Base-by-base conservation (phyloP, 83 land plant species). In the Diphasiastrum complanatum region DNA sequence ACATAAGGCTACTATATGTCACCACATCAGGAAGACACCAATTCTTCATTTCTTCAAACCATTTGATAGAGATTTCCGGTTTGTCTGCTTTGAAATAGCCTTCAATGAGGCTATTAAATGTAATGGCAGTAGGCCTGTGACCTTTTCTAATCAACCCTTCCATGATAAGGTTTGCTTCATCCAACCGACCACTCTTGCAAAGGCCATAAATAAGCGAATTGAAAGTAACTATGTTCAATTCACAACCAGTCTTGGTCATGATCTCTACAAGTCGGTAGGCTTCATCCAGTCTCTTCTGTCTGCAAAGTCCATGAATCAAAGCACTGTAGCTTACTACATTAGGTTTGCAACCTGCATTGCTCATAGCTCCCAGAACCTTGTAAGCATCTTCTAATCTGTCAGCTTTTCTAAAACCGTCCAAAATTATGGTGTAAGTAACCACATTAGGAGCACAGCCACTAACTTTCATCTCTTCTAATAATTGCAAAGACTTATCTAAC, bases 391-490 rank as follows among this genome's bases (percentile, higher is more conserved):
- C 59, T 10, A 64, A 26, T 1, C 67, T 61, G 4, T 66, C 70
- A 57, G 66, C 68, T 51, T 81, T 71, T 29, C 85, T 78, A 0
- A 78, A 65, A 4, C 79, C 70, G 43, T 64, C 29, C 26, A 78
- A 68, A 55, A 65, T 74, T 20, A 41, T 61, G 40, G 64, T 78
- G 59, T 67, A 81, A 28, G 82, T 65, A 61, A 36, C 37, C 40
- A 63, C 18, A 68, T 81, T 64, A 16, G 85, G 85, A 43, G 60
- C 61, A 41, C 80, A 41, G 40, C 85, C 83, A 60, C 72, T 52
- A 4, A 76, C 41, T 19, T 75, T 68, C 64, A 79, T 61, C 66
- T 79, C 83, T 65, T 82, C 85, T 57, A 82, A 70, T 66, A 83
- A 24, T 5, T 72, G 63, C 4, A 64, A 71, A 11, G 48, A 78